Conservation (phyloP, 2,329 filamentous ascomycete genomes). For the Didymella keratinophila region DNA sequence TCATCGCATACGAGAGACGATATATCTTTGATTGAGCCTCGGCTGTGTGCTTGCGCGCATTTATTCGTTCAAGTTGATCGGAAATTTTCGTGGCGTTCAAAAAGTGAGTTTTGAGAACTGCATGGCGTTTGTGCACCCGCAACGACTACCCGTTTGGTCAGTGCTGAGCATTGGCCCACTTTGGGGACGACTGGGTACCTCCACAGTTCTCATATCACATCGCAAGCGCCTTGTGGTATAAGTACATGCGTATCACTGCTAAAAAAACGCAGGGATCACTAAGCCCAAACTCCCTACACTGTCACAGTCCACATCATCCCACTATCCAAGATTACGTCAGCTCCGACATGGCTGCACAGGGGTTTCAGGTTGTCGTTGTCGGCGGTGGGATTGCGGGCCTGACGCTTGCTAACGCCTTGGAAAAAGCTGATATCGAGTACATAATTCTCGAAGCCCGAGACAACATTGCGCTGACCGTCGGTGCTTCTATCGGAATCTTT, state of each 20-base stretch:
- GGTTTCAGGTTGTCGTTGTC: slow-evolving; percentile 20
- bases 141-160: background rate
- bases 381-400: slow-evolving; percentile 28
- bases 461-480: slow-evolving; percentile 24
- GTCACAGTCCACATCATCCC: background rate
- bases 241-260: background rate
- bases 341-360: background rate
- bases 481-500: slow-evolving; percentile 30
- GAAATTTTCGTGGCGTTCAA: background rate
- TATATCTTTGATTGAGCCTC: background rate
- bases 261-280: background rate
- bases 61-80: background rate
- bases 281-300: no score
- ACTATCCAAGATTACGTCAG: no score
- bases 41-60: background rate
- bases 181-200: background rate
- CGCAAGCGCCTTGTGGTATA: background rate
- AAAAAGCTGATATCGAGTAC: slow-evolving; percentile 26
- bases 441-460: slow-evolving; percentile 25
- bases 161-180: background rate
- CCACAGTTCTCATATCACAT: background rate
- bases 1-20: background rate
- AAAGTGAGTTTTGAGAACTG: background rate
- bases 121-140: background rate
- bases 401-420: slow-evolving; percentile 23